phyloP scores from a whole-genome alignment of 2,329 filamentous ascomycete species.

The Purpureocillium takamizusanense region DNA sequence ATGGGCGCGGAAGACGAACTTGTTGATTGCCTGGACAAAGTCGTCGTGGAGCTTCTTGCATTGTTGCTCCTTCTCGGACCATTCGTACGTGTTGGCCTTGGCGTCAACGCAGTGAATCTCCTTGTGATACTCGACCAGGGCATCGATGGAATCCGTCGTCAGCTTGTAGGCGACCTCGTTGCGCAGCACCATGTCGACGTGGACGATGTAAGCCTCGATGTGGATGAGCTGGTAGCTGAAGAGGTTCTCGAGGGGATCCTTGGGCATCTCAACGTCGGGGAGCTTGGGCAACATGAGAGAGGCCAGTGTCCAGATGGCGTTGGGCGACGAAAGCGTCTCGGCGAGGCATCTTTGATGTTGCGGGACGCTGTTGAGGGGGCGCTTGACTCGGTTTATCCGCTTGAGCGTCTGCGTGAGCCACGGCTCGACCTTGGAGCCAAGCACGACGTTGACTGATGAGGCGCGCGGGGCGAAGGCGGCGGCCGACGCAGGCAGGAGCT shows the following conservation, averaged over 20 bases:
- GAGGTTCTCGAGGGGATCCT: conserved; percentile 77
- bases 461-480: conserved; percentile 88
- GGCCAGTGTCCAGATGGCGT: conserved; percentile 90
- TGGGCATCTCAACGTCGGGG: conserved; percentile 74
- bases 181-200: conserved; percentile 96
- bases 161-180: conserved; percentile 98
- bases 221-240: conserved; percentile 92
- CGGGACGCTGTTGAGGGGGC: conserved; percentile 90
- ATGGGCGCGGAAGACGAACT: conserved; percentile 87
- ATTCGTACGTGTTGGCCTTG: conserved; percentile 82
- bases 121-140: conserved; percentile 91
- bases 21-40: conserved; percentile 94
- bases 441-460: conserved; percentile 87
- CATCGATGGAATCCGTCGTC: conserved; percentile 86
- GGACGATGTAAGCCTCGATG: conserved; percentile 94
- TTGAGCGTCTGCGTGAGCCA: conserved; percentile 97
- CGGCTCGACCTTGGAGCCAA: conserved; percentile 84
- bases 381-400: conserved; percentile 93
- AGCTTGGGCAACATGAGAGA: conserved; percentile 89
- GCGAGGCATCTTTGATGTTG: conserved; percentile 95
- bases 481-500: conserved; percentile 89
- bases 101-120: conserved; percentile 88
- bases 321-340: conserved; percentile 80
- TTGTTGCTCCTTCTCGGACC: conserved; percentile 93
- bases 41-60: conserved; percentile 96